Conservation (phyloP, 225 moss, liverwort and hornwort genomes). For the Bryum argenteum region DNA sequence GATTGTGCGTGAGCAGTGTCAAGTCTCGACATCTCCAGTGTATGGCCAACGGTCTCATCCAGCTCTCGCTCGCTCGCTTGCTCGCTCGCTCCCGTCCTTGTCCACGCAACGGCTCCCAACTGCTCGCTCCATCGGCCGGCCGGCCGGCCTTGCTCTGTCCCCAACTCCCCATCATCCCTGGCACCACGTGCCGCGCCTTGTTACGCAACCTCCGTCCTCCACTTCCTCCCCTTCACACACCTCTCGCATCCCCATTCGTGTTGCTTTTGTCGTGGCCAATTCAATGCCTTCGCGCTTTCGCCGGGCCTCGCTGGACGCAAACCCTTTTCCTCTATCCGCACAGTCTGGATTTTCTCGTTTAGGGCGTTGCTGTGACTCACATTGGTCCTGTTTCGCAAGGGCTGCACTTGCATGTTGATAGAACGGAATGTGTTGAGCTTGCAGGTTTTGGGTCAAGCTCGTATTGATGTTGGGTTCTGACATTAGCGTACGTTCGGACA, state of each 20-base stretch:
- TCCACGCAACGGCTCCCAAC: no score
- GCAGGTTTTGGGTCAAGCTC: no score
- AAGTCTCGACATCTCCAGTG: no score
- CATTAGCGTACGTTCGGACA: slow-evolving; percentile 7
- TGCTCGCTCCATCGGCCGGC: not conserved
- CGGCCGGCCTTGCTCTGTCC: slow-evolving; percentile 19
- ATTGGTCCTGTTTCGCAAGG: no score
- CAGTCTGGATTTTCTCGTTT: not conserved
- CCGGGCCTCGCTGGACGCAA: not conserved
- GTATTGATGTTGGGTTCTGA: not conserved
- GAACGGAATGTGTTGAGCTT: no score
- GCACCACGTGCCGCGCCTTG: slow-evolving; percentile 7
- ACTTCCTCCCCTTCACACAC: not conserved
- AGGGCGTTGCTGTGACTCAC: slow-evolving; percentile 1
- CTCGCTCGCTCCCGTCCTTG: no score
- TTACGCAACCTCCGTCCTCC: not conserved
- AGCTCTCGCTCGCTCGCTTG: no score
- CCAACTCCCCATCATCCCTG: slow-evolving; percentile 2
- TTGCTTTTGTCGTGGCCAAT: slow-evolving; percentile 1
- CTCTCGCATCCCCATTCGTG: slow-evolving; percentile 21
- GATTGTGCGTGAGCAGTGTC: no score
- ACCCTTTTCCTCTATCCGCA: not conserved
- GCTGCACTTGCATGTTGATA: no score
- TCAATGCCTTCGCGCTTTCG: slow-evolving; percentile 15
- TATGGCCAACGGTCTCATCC: no score